phyloP scores from a whole-genome alignment of 331 rosid genomes.

The Prunus yedoensis region DNA sequence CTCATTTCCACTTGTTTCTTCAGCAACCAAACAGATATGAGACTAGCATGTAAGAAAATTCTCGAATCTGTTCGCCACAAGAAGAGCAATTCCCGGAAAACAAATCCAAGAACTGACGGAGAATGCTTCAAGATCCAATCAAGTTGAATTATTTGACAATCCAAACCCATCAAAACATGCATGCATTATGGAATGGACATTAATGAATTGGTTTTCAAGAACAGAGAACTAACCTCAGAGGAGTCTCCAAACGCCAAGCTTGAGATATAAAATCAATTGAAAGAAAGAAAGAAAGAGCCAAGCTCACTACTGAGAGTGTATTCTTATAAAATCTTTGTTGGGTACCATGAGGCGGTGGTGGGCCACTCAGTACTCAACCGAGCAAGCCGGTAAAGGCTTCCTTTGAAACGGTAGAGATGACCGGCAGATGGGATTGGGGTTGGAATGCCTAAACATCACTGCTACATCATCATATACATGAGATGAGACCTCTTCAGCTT shows the following conservation, averaged over 20 bases:
- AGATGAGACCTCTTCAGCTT: not conserved
- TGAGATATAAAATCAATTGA: not conserved
- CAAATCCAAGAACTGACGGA: not conserved
- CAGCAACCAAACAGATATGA: not conserved
- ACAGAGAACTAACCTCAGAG: slow-evolving; percentile 10
- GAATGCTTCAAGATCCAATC: slow-evolving; percentile 17
- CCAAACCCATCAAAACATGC: slow-evolving; percentile 12
- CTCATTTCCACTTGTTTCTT: not conserved
- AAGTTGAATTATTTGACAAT: not conserved
- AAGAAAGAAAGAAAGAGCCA: not conserved
- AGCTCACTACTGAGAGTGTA: not conserved
- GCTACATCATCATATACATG: not conserved
- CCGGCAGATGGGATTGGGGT: not conserved
- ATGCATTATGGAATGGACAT: slow-evolving; percentile 4
- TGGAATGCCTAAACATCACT: not conserved
- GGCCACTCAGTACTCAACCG: slow-evolving; percentile 15
- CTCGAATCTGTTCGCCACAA: not conserved
- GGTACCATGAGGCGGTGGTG: slow-evolving; percentile 15
- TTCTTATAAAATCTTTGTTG: slow-evolving; percentile 11
- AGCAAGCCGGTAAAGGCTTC: not conserved
- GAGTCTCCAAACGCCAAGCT: not conserved
- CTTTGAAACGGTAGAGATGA: not conserved
- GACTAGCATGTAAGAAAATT: not conserved
- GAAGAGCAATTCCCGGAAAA: not conserved
- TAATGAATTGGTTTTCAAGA: not conserved